phyloP scores from a whole-genome alignment of 192 early-diverging fungal species.

The Coemansia sp. region DNA sequence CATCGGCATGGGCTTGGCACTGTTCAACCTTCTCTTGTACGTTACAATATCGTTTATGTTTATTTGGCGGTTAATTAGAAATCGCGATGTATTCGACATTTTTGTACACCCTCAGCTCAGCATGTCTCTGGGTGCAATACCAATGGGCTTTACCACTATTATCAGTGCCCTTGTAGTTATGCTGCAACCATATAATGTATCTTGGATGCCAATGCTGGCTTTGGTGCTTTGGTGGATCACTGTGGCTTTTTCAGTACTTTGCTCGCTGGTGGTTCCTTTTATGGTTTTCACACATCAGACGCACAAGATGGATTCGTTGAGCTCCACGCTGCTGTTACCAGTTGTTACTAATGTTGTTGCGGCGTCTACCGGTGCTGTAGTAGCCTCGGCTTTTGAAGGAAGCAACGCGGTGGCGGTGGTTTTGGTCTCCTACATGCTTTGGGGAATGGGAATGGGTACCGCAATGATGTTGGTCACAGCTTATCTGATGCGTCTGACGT shows the following conservation, averaged over 20 bases:
- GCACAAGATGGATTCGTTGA: slow-evolving; percentile 43
- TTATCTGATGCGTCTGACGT: slow-evolving; percentile 47
- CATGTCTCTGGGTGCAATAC: slow-evolving; percentile 51
- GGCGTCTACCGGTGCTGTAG: slow-evolving; percentile 37
- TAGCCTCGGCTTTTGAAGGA: slow-evolving; percentile 17
- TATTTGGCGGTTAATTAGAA: slow-evolving; percentile 19
- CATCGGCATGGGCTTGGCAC: slow-evolving; percentile 40
- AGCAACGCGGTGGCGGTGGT: slow-evolving; percentile 20
- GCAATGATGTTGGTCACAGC: slow-evolving; percentile 43
- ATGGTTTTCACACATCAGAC: slow-evolving; percentile 40
- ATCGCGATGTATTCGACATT: slow-evolving; percentile 44
- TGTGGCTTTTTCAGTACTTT: slow-evolving; percentile 31
- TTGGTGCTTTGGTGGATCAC: slow-evolving; percentile 49
- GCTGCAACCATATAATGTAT: slow-evolving; percentile 7
- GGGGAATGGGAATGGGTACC: slow-evolving; percentile 49
- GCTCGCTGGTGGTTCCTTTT: slow-evolving; percentile 40
- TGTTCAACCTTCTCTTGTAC: slow-evolving; percentile 41
- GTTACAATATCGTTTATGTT: slow-evolving; percentile 25
- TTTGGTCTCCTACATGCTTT: slow-evolving; percentile 43
- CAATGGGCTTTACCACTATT: slow-evolving; percentile 52
- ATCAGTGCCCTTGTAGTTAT: slow-evolving; percentile 26
- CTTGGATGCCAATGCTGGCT: slow-evolving; percentile 40
- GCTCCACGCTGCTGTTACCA: slow-evolving; percentile 49
- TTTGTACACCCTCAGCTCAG: slow-evolving; percentile 52
- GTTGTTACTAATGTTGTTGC: slow-evolving; percentile 53